Base-by-base conservation (phyloP, 2,329 filamentous ascomycete species). In the Arthrobotrys pseudoclavata region DNA sequence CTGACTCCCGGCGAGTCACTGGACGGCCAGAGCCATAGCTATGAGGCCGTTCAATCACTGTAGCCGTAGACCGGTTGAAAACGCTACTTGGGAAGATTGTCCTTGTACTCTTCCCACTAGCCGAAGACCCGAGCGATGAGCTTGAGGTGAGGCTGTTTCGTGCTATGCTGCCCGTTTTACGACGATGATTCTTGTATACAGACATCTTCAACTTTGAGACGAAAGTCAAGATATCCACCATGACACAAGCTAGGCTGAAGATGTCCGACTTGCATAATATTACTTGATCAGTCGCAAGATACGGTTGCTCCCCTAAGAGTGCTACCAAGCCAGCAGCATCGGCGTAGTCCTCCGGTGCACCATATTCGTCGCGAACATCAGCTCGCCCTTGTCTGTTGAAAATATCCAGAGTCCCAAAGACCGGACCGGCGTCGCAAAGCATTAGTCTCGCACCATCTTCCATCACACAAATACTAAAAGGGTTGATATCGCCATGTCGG, bases 231-330 rank as follows among this genome's bases (percentile, higher is more conserved):
- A 94, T 86, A 79, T 94, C 91, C n/a, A 93, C 85, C 75, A 91
- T 91, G 61, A 93, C 86, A 82, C 91, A 92, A 9, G 89, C 91
- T 0, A 93, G 85, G 4, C 90, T 91, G 83, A 91, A 94, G 20
- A 94, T 85, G 82, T 94, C 92, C 47, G 90, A 88, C 74, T 82
- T 81, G 69, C 69, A 79, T 10, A 72, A 24, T 7, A 74, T 26
- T 5, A 31, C 50, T 10, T 69, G 55, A 10, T 79, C 75, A 15
- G 69, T 69, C 2, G 67, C 69, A 4, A 69, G 40, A 20, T 79
- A 42, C 1, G 53, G 69, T 13, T 79, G 69, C 10, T 79, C 75
- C 12, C 75, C 69, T 20, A 69, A 48, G 4, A 66, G 31, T n/a
- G 53, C 24, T 2, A 72, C 60, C 15, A 74, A 29, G 15, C 48